Conservation (phyloP, 2,329 filamentous ascomycete genomes). For the Chaetomium olivaceum region DNA sequence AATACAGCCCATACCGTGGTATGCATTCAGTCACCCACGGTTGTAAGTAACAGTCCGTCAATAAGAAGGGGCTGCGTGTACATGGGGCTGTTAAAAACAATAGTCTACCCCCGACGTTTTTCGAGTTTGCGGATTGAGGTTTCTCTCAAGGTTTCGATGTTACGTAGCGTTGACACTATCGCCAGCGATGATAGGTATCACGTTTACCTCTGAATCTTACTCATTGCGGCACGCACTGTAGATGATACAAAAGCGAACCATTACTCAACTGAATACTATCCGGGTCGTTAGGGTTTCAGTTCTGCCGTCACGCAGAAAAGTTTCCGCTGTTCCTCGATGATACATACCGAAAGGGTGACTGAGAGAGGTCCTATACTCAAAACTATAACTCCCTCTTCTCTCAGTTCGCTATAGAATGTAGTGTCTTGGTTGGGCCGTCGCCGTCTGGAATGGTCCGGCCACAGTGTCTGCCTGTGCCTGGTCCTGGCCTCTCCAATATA, state of each 20-base stretch:
- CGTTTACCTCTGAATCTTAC: too few relatives aligned
- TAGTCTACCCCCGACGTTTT: not conserved
- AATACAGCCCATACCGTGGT: conserved; percentile 35
- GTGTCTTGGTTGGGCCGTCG: not conserved
- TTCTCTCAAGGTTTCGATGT: not conserved
- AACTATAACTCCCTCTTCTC: too few relatives aligned
- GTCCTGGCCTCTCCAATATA: not conserved
- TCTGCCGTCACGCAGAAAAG: not conserved
- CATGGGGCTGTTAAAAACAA: not conserved
- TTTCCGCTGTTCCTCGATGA: not conserved
- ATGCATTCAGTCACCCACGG: conserved; percentile 38
- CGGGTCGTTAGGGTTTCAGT: too few relatives aligned
- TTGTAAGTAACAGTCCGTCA: not conserved
- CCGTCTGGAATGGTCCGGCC: too few relatives aligned
- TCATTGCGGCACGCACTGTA: not conserved
- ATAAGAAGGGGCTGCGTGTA: not conserved
- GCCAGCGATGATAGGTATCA: not conserved
- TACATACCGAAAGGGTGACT: not conserved
- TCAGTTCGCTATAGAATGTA: too few relatives aligned
- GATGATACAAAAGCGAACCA: not conserved
- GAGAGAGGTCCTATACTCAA: too few relatives aligned
- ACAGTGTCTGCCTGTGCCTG: not conserved
- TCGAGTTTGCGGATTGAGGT: not conserved
- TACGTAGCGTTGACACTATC: not conserved
- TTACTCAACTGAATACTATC: not conserved